Conservation (phyloP, 2,329 filamentous ascomycete species). For the Fusarium drepaniforme region DNA sequence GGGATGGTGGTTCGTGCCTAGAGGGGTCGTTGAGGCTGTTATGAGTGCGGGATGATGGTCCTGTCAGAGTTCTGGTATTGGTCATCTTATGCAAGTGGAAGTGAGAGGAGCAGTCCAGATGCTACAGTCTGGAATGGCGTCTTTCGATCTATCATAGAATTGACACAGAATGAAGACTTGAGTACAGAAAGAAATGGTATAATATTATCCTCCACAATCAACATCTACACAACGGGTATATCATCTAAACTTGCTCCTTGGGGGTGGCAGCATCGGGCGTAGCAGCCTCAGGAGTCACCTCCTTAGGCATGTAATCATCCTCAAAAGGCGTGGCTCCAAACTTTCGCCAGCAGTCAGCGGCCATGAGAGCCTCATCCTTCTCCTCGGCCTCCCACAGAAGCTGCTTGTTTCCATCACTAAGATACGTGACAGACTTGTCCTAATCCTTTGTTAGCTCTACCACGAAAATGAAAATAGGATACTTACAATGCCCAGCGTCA, state of each 20-base stretch:
- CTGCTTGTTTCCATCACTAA: slow-evolving; percentile 58
- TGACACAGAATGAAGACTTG: not conserved
- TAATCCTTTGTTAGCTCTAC: slow-evolving; percentile 35
- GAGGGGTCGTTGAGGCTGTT: not conserved
- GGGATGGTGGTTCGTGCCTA: not conserved
- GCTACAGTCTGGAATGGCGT: not conserved
- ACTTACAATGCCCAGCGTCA: slow-evolving; percentile 66
- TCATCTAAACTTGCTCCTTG: not conserved
- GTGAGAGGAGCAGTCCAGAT: not conserved
- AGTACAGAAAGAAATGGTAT: not conserved
- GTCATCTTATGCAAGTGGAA: not conserved
- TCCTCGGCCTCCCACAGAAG: slow-evolving; percentile 57
- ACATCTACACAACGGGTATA: not conserved
- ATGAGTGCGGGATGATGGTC: not conserved
- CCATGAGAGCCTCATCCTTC: slow-evolving; percentile 59
- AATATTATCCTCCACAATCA: not conserved
- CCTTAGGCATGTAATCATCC: slow-evolving; percentile 43
- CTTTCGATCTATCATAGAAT: not conserved
- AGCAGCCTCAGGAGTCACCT: not conserved
- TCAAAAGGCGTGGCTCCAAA: slow-evolving; percentile 61
- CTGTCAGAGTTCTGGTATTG: not conserved
- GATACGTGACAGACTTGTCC: slow-evolving; percentile 59
- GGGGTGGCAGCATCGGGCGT: not conserved
- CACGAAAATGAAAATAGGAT: fast-evolving
- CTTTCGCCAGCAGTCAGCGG: slow-evolving; percentile 55